Conservation (phyloP, 2,329 filamentous ascomycete species). For the Fusarium musae region DNA sequence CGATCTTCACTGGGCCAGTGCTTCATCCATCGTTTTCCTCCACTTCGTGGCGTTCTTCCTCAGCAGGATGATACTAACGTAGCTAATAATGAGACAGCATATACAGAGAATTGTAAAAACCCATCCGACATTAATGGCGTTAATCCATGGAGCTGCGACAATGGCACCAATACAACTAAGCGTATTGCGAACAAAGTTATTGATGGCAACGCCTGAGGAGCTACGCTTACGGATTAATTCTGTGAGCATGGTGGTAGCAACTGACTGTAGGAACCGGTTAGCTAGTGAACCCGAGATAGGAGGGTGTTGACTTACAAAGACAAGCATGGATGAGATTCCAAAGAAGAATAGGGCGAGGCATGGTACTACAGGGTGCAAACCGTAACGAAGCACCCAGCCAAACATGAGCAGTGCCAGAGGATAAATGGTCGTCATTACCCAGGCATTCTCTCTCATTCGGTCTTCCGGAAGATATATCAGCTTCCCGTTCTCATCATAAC, state of each 20-base stretch:
- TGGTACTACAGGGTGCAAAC: constrained; percentile 71
- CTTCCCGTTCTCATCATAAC: constrained; percentile 74
- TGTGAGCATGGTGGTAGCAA: constrained; percentile 83
- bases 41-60: constrained; percentile 69
- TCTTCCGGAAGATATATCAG: constrained; percentile 80
- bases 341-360: constrained; percentile 78
- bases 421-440: constrained; percentile 77
- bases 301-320: constrained; percentile 66
- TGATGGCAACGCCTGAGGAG: constrained; percentile 79
- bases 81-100: constrained; percentile 67
- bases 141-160: constrained; percentile 76
- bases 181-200: constrained; percentile 85
- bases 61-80: constrained; percentile 69
- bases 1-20: constrained; percentile 45
- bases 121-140: constrained; percentile 79
- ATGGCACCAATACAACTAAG: constrained; percentile 78
- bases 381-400: constrained; percentile 77
- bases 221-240: constrained; percentile 81
- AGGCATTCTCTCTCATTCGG: constrained; percentile 84
- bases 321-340: constrained; percentile 81
- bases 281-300: not conserved
- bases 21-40: constrained; percentile 71
- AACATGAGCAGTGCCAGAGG: constrained; percentile 78
- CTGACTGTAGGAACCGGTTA: constrained; percentile 52
- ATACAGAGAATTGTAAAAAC: constrained; percentile 71